Percentiles rank a stretch among this genome's conserved stretches.
Evolutionary conservation across 2,329 filamentous ascomycete species (phyloP).

Genomic region (Fusarium sp.): DNA sequence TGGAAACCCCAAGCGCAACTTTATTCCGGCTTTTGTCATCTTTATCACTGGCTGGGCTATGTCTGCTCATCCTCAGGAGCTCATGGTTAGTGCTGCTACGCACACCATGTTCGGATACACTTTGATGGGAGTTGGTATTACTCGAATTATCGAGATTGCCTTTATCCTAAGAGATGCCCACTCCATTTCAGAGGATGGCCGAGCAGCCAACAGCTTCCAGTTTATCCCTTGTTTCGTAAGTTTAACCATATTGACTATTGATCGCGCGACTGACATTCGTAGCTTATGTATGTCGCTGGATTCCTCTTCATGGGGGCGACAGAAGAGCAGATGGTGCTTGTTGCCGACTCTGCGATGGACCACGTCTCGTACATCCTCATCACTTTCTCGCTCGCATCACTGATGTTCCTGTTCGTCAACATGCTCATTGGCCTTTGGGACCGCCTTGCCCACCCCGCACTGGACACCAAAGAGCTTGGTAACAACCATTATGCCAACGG

Average conservation of each 20-base stretch:
- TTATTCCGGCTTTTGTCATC: constrained; percentile 92
- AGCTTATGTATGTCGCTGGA: constrained; percentile 91
- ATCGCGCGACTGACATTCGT: constrained; percentile 16
- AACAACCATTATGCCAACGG: constrained; percentile 53
- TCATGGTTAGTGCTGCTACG: constrained; percentile 86
- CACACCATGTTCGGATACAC: constrained; percentile 94
- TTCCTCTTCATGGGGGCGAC: constrained; percentile 98
- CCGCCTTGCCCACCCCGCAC: constrained; percentile 58
- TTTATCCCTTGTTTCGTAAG: constrained; percentile 67
- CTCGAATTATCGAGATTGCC: constrained; percentile 88
- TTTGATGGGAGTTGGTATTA: constrained; percentile 87
- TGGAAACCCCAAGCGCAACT: constrained; percentile 88
- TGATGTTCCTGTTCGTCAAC: constrained; percentile 91
- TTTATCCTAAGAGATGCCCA: constrained; percentile 83
- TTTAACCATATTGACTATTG: constrained; percentile 46
- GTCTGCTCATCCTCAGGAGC: constrained; percentile 87
- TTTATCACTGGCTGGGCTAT: constrained; percentile 95
- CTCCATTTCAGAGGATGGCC: constrained; percentile 72
- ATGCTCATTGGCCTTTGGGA: constrained; percentile 89
- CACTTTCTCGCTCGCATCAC: constrained; percentile 87
- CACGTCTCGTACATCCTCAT: constrained; percentile 94
- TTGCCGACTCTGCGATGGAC: constrained; percentile 79
- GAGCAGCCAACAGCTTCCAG: constrained; percentile 72
- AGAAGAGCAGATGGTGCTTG: constrained; percentile 90
- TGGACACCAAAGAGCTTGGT: constrained; percentile 51